Conservation (phyloP, 768 basidiomycete species). For the Lentinula edodes region DNA sequence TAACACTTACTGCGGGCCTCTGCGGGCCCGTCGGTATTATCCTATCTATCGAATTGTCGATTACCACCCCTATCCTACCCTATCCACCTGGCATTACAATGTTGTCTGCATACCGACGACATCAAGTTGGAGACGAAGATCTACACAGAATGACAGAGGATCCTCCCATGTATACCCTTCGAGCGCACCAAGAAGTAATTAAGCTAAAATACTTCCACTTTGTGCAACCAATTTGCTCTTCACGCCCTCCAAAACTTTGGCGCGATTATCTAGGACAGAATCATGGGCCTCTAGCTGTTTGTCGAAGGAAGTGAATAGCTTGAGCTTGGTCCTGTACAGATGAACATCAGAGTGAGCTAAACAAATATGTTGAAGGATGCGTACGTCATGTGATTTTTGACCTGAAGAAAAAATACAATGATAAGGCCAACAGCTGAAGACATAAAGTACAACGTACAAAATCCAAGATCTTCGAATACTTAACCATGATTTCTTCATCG, state of each 20-base stretch:
- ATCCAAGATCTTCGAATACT: conserved; percentile 42
- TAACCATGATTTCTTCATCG: conserved; percentile 34
- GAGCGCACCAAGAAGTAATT: neutral
- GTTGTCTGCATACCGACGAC: too few relatives aligned
- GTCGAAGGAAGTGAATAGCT: conserved; percentile 40
- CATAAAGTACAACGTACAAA: conserved; percentile 30
- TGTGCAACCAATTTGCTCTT: conserved; percentile 35
- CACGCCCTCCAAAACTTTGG: conserved; percentile 29
- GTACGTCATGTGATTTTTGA: conserved; percentile 47
- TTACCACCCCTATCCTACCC: too few relatives aligned
- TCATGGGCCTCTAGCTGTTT: conserved; percentile 35
- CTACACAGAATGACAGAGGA: too few relatives aligned
- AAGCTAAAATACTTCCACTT: conserved; percentile 30
- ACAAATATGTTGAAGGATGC: conserved; percentile 9
- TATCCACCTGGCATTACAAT: too few relatives aligned
- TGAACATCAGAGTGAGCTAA: conserved; percentile 1
- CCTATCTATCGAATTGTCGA: too few relatives aligned
- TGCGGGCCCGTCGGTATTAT: too few relatives aligned
- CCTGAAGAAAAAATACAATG: conserved; percentile 18
- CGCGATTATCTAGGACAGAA: conserved; percentile 32
- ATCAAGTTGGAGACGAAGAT: too few relatives aligned
- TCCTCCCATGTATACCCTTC: too few relatives aligned
- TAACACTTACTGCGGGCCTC: too few relatives aligned
- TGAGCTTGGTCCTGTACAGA: conserved; percentile 36
- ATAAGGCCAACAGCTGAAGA: neutral